A percentile compares a stretch with the other conserved stretches of the same genome.
phyloP scores from a whole-genome alignment of 345 rosid genomes.

The Citrus trifoliata region DNA sequence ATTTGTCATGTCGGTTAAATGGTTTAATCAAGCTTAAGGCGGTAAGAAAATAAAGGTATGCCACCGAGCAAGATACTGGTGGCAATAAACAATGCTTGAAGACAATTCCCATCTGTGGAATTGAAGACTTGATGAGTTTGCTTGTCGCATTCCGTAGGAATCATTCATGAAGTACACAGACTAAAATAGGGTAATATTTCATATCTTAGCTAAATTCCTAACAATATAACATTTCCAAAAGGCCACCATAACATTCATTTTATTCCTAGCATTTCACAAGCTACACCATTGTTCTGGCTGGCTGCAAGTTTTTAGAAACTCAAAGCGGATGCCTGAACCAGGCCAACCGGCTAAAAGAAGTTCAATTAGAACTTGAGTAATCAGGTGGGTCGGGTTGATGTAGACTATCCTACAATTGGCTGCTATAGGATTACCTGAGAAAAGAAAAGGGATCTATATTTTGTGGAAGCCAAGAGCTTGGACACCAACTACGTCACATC shows the following conservation, averaged over 20 bases:
- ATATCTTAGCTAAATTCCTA: background rate
- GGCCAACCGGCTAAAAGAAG: background rate
- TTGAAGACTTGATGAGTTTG: background rate
- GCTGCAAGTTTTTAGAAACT: background rate
- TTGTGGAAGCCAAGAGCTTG: background rate
- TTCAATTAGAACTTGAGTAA: background rate
- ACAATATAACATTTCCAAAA: background rate
- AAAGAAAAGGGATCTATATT: background rate
- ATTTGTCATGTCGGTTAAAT: background rate
- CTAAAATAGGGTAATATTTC: background rate
- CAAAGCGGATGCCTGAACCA: background rate
- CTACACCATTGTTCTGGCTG: background rate
- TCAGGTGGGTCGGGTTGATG: constrained; percentile 6
- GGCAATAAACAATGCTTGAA: background rate
- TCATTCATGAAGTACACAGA: background rate
- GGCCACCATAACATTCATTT: constrained; percentile 3
- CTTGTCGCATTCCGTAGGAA: background rate
- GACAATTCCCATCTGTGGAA: background rate
- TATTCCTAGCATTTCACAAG: background rate
- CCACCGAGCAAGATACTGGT: background rate
- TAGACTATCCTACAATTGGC: background rate
- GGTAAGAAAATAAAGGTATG: background rate
- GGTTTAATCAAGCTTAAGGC: background rate
- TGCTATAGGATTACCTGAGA: background rate
- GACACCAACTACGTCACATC: background rate